Conservation (phyloP, 495 filamentous ascomycete species). For the Letharia lupina region DNA sequence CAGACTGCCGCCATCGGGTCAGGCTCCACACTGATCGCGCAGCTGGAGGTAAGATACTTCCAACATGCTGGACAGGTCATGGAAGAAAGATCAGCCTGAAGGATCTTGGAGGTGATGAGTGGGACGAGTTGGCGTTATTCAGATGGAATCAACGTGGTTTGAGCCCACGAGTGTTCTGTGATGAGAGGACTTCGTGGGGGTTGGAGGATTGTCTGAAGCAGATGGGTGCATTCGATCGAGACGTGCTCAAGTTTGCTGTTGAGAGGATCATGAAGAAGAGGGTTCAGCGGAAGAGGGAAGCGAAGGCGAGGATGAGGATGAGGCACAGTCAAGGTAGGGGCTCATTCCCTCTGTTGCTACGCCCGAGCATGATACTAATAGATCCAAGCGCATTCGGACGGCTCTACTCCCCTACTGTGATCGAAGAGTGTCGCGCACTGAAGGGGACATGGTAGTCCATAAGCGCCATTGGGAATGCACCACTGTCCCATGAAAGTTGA, state of each 20-base stretch:
- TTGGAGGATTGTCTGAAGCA: not conserved
- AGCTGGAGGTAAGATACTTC: not conserved
- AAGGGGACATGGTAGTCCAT: not conserved
- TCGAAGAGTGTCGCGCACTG: not conserved
- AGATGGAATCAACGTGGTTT: not conserved
- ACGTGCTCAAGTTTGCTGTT: not conserved
- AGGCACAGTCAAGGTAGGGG: not conserved
- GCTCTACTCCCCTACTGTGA: not conserved
- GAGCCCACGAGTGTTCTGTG: not conserved
- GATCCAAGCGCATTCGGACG: not conserved
- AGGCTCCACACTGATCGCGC: not conserved
- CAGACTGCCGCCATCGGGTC: not conserved
- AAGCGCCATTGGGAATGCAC: not conserved
- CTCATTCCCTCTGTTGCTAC: not conserved
- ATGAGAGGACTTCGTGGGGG: not conserved
- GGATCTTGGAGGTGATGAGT: not conserved
- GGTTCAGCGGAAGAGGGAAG: not conserved
- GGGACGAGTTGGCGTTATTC: constrained; percentile 4
- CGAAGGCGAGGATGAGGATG: not conserved
- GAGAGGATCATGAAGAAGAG: not conserved
- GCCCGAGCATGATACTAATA: not conserved
- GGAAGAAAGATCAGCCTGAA: not conserved
- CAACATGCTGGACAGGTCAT: not conserved
- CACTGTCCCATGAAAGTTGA: not conserved
- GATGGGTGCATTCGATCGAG: not conserved